Base-by-base conservation (phyloP, 495 filamentous ascomycete species). In the Eremomyces bilateralis region DNA sequence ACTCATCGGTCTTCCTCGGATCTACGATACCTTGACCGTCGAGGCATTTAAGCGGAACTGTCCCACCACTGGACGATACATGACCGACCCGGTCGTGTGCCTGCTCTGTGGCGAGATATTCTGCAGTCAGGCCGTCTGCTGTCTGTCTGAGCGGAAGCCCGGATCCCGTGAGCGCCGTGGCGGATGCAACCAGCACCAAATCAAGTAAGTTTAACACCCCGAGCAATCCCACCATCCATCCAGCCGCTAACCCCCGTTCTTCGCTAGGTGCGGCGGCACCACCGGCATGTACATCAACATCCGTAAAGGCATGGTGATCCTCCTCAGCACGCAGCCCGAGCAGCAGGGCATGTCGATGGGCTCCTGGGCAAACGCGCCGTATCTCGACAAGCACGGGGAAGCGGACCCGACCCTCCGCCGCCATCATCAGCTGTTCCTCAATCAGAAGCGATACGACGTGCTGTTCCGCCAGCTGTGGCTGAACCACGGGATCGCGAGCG, bases 71-170 rank as follows among this genome's bases (percentile, higher is more conserved):
- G 81, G 82, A 36, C 88, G 84, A 51, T 83, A 93, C 38, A 53
- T 95, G 18, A 72, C 69, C 6, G 90, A 99, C 51, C 81, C 88
- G 1, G 74, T 67, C 39, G 67, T 99, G 29, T 99, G 88, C 48
- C 65, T 99, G 11, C 88, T 93, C 59, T 99, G 88, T 46, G 88
- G 85, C 4, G 84, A 84, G 5, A 76, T 99, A 21, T 84, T 93
- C 53, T 99, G 88, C 58, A 77, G 77, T 13, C 88, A 99, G 56
- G 79, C 76, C 18, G 72, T 82, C 19, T 99, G 88, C 56, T 99
- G 88, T 51, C 67, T n/a, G n/a, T n/a, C n/a, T n/a, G n/a, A n/a
- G n/a, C n/a, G n/a, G n/a, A n/a, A n/a, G n/a, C n/a, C n/a, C n/a
- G n/a, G n/a, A n/a, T n/a, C n/a, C n/a, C n/a, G 69, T 33, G 62